Base-by-base conservation (phyloP, 495 filamentous ascomycete species). In the Thermochaetoides thermophila region DNA sequence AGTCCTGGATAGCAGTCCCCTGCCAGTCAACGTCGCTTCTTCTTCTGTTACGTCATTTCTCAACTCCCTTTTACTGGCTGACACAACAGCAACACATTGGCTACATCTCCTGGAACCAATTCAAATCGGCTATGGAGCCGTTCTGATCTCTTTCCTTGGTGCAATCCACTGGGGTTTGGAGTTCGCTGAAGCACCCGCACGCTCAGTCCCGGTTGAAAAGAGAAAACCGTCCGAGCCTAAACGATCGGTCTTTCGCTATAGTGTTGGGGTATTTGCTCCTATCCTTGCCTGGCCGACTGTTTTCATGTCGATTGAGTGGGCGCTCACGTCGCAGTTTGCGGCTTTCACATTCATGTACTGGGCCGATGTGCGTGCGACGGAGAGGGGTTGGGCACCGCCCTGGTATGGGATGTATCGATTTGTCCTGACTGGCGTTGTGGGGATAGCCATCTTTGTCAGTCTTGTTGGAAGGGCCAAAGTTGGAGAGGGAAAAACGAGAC, bases 371-470 rank as follows among this genome's bases (percentile, higher is more conserved):
- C 73, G 74, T 16, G 84, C 84, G 26, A 71, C 80, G 1, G 63
- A 63, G 16, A 57, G 66, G 30, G 89, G 85, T 34, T 91, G 82
- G 79, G 74, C 76, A n/a, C 89, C 89, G 16, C 54, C 66, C 24
- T 97, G 89, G 89, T 97, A 96, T 56, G 69, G 66, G 43, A 81
- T 76, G 24, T 97, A 97, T 64, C 83, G 89, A 32, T 97, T 95
- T 55, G 80, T 95, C 8, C 68, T 97, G 52, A 96, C 89, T 12
- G 91, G 91, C 53, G 59, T 97, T 19, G 89, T 96, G 34, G 91
- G 89, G 27, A 69, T 69, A 28, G 80, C 78, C 44, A 86, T 96
- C 44, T 70, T 91, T n/a, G 62, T 84, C 39, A 86, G 72, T 41
- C 65, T 97, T 48, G 68, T 96, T 44, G 86, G 83, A 23, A 71